These are phyloP conservation scores for Leishmania major DNA, from an alignment of 208 protist species.

Conservation along the genomic window DNA sequence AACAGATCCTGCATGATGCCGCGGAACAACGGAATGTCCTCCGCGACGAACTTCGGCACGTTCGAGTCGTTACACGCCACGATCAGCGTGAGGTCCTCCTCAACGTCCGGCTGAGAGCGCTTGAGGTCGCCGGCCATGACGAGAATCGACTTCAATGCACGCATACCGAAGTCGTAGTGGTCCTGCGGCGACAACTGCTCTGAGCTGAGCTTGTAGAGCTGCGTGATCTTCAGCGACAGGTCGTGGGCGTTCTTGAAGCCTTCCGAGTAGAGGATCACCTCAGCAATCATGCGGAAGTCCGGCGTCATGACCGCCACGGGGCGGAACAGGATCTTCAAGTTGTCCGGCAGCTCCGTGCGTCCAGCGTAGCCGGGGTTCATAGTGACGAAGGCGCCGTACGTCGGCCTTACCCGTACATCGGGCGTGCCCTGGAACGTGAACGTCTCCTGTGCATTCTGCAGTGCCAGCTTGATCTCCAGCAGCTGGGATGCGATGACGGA, in stretches of 20 bases:
- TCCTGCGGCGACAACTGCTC: conserved; percentile 98
- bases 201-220: conserved; percentile 98
- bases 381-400: conserved; percentile 98
- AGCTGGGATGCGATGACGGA: conserved; percentile 98
- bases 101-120: conserved; percentile 95
- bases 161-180: conserved; percentile 99
- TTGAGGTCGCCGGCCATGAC: conserved; percentile 98
- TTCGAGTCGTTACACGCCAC: conserved; percentile 98
- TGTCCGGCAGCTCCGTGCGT: conserved; percentile 98
- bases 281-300: conserved; percentile 98
- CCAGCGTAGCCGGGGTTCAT: conserved; percentile 99
- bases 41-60: conserved; percentile 98
- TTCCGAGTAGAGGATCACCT: conserved; percentile 98
- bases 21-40: conserved; percentile 98
- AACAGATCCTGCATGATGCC: conserved; percentile 99
- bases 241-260: conserved; percentile 96
- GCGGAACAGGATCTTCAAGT: conserved; percentile 98
- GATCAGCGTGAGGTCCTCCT: conserved; percentile 98
- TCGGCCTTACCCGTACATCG: conserved; percentile 93
- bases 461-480: conserved; percentile 95
- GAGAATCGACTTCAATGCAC: conserved; percentile 98
- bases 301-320: conserved; percentile 98
- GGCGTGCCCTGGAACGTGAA: conserved; percentile 96
- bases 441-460: conserved; percentile 86
- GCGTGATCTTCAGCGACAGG: conserved; percentile 97